These are phyloP conservation scores for Penicillium sp. DNA, from an alignment of 2,329 filamentous ascomycete genomes.

Conservation along the genomic window DNA sequence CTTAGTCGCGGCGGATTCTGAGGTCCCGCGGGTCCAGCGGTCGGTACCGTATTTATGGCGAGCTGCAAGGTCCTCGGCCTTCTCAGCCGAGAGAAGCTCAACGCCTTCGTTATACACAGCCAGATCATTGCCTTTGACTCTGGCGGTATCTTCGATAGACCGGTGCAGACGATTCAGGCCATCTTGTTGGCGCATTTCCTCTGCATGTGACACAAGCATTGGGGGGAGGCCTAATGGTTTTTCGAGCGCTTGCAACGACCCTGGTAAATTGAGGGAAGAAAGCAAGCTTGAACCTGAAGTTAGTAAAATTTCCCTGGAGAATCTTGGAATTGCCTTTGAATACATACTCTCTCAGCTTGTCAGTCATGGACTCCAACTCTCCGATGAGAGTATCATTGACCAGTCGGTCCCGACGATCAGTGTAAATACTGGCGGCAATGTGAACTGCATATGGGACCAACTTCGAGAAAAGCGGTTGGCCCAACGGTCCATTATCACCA, in stretches of 20 bases:
- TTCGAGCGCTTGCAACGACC: conserved; percentile 88
- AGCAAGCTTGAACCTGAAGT: conserved; percentile 50
- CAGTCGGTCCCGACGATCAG: conserved; percentile 83
- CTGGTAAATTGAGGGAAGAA: conserved; percentile 80
- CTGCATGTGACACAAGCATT: conserved; percentile 80
- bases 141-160: conserved; percentile 84
- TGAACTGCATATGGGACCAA: conserved; percentile 95
- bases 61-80: conserved; percentile 75
- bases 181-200: conserved; percentile 89
- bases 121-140: conserved; percentile 76
- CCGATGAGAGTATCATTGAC: conserved; percentile 85
- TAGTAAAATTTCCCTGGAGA: conserved; percentile 4
- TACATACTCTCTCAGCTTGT: conserved; percentile 67
- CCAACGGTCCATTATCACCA: conserved; percentile 76
- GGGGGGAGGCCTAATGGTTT: conserved; percentile 90
- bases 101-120: conserved; percentile 80
- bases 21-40: conserved; percentile 72
- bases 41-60: conserved; percentile 81
- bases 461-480: conserved; percentile 80
- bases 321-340: neutral
- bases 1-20: conserved; percentile 66
- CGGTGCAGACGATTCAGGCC: conserved; percentile 73
- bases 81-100: conserved; percentile 72
- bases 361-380: conserved; percentile 77
- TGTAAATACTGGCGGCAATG: conserved; percentile 91